Percentiles rank a stretch among this genome's conserved stretches.
Conservation (phyloP, 1,284 basidiomycete species). For the Trametes pubescens region DNA sequence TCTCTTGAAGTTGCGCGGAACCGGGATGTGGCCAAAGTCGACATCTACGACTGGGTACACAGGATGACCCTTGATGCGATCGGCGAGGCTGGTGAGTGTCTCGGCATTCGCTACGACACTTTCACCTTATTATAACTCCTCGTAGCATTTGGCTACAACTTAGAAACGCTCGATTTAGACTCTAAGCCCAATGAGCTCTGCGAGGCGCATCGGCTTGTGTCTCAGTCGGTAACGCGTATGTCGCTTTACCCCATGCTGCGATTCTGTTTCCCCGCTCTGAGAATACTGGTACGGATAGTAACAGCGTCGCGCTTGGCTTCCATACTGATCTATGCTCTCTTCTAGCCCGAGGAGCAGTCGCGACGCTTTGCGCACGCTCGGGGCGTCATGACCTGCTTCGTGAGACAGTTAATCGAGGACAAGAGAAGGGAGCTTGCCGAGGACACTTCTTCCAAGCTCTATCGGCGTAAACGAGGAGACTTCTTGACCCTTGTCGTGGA, state of each 20-base stretch:
- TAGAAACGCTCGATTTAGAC: conserved; percentile 46
- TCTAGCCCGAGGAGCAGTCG: conserved; percentile 18
- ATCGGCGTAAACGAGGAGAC: conserved; percentile 32
- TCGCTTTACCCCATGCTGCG: conserved; percentile 14
- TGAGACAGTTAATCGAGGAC: conserved; percentile 46
- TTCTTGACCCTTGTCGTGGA: conserved; percentile 47
- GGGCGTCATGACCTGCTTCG: conserved; percentile 45
- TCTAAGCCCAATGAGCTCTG: conserved; percentile 48
- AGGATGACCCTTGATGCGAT: conserved; percentile 58
- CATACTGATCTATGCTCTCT: not conserved
- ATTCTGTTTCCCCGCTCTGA: conserved; percentile 23
- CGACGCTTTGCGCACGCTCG: conserved; percentile 25
- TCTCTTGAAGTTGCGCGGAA: conserved; percentile 13
- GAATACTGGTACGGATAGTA: conserved; percentile 25
- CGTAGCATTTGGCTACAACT: conserved; percentile 51
- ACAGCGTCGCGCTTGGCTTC: too few species aligned
- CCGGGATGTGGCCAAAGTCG: conserved; percentile 38
- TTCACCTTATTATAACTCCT: not conserved
- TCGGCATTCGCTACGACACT: not conserved
- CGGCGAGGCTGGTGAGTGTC: conserved; percentile 49
- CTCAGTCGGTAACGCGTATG: conserved; percentile 14
- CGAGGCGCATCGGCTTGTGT: conserved; percentile 47
- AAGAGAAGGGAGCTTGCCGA: conserved; percentile 42
- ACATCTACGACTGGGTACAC: conserved; percentile 51
- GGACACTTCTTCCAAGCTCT: conserved; percentile 14